Base-by-base conservation (phyloP, 2,329 filamentous ascomycete genomes). In the Juglanconis juglandina region DNA sequence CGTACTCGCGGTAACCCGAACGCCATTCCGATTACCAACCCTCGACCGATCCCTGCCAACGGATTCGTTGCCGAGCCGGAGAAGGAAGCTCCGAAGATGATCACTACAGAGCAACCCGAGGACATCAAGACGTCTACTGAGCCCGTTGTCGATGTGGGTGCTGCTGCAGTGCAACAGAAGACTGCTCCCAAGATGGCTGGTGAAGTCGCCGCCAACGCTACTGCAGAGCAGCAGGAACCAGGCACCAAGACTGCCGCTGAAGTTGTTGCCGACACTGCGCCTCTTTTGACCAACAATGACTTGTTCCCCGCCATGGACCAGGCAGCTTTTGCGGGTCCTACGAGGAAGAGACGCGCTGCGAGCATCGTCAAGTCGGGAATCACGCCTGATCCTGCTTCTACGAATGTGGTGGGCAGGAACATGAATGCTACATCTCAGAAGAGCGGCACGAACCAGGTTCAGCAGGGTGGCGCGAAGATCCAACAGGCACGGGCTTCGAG, bases 221-320 rank as follows among this genome's bases (percentile, higher is more conserved):
- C 34, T 2, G 34, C n/a, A 7, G 35, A 17, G n/a, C 33, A 61
- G 50, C 17, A 53, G 13, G 50, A 42, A 52, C 44, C 34, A 14
- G 33, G 24, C 50, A n/a, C 35, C 48, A 39, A 55, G 41, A 35
- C 33, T 6, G 42, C n/a, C 10, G 17, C 32, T 4, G 52, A 53
- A 52, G 42, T 24, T 14, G 52, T 30, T 13, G 24, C 41, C 13
- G 37, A n/a, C 4, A n/a, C 41, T 47, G 49, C 24, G 30, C n/a
- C 53, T 13, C n/a, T 37, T 7, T 8, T 35, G 10, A 37, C 13
- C 13, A 51, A 54, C 39, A 46, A 42, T 17, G 37, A 51, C 5
- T 39, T 49, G 14, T 62, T 62, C 6, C 60, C 60, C 3, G 57
- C 60, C 6, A 42, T 60, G 42, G 60, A 44, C 3, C 44, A 51